Conservation (phyloP, 345 rosid genomes). For the Camelina sativa region DNA sequence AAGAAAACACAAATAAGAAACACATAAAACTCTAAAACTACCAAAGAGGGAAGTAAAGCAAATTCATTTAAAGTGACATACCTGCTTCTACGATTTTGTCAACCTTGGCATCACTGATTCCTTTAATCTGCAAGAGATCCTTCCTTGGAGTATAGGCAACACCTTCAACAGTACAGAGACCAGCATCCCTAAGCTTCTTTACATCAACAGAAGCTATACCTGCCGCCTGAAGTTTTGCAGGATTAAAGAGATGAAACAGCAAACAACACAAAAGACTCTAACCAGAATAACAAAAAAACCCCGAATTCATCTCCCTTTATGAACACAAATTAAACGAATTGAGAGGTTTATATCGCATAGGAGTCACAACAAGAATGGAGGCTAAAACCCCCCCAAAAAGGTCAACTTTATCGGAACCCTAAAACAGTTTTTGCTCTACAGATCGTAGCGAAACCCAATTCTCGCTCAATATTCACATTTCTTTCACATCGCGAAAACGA, state of each 20-base stretch:
- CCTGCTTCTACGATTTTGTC: slow-evolving; percentile 98
- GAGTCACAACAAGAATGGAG: background rate
- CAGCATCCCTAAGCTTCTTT: slow-evolving; percentile 94
- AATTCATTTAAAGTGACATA: slow-evolving; percentile 8
- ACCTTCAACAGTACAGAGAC: slow-evolving; percentile 92
- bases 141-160: slow-evolving; percentile 90
- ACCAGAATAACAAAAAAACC: background rate
- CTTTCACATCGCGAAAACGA: background rate
- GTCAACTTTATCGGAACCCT: slow-evolving; percentile 22
- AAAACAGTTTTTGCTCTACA: background rate
- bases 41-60: slow-evolving; percentile 5
- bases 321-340: background rate
- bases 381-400: background rate
- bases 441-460: slow-evolving; percentile 25
- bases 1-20: slow-evolving; percentile 10
- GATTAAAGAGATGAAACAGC: slow-evolving; percentile 23
- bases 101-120: slow-evolving; percentile 96
- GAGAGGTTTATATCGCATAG: background rate
- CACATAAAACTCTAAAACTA: background rate
- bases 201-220: slow-evolving; percentile 88
- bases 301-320: background rate
- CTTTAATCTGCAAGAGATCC: slow-evolving; percentile 96
- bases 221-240: slow-evolving; percentile 57
- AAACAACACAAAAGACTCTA: slow-evolving; percentile 2
- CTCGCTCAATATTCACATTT: slow-evolving; percentile 8